Evolutionary conservation across 768 basidiomycete genomes (phyloP).

Genomic region (Trametes gibbosa): DNA sequence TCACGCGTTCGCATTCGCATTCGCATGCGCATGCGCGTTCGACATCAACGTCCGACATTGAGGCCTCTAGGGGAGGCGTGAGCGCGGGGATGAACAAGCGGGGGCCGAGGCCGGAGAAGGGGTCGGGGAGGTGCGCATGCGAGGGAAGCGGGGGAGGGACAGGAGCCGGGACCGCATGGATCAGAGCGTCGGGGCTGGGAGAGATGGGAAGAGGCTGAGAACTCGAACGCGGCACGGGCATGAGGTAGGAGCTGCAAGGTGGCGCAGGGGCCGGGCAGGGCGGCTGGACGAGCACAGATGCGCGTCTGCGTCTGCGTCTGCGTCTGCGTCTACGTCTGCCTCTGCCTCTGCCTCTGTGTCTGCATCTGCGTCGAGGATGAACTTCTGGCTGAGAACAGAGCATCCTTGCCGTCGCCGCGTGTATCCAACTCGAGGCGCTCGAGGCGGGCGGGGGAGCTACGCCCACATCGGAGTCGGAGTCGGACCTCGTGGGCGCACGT

Average conservation of each 20-base stretch:
- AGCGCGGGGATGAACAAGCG: neutral
- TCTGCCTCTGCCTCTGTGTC: too few relatives aligned
- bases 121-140: neutral
- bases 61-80: neutral
- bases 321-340: too few relatives aligned
- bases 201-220: neutral
- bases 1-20: too few relatives aligned
- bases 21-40: too few relatives aligned
- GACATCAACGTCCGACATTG: too few relatives aligned
- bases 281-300: neutral
- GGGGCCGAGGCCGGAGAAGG: slow-evolving; percentile 11
- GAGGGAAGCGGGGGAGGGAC: neutral
- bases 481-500: neutral
- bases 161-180: slow-evolving; percentile 17
- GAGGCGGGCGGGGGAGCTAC: neutral
- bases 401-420: slow-evolving; percentile 14
- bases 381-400: slow-evolving; percentile 18
- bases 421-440: slow-evolving; percentile 7
- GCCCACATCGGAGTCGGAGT: neutral
- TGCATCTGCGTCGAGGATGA: too few relatives aligned
- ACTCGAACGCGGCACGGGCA: neutral
- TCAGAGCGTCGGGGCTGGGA: slow-evolving; percentile 11
- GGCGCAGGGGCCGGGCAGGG: neutral
- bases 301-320: neutral
- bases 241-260: neutral